Base-by-base conservation (phyloP, 768 basidiomycete genomes). In the Candolleomyces efflorescens region DNA sequence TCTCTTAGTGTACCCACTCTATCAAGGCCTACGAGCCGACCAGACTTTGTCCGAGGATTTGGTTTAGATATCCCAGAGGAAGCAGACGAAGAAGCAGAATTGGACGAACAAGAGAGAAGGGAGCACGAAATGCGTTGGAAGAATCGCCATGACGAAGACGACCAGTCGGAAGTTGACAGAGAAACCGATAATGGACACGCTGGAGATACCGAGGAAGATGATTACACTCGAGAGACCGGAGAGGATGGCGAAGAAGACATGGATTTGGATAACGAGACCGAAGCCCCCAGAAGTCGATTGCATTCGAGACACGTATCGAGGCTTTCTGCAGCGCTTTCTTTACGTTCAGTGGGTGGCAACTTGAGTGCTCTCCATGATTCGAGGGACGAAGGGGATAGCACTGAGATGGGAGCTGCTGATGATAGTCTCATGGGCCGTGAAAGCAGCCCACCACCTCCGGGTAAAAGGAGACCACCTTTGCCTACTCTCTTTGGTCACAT, bases 41-140 rank as follows among this genome's bases (percentile, higher is more conserved):
- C 87, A 4, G 90, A 94, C 69, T 94, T 92, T 66, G 71, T 73
- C 50, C 80, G 86, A 59, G 91, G 91, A 5, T 94, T 93, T 71
- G 90, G 91, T 11, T 66, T 94, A 56, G 90, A 93, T 60, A 82
- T 85, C 57, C 85, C 89, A 2, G 85, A 89, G 59, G 90, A 91
- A 65, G 85, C 81, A 38, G 89, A 90, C 62, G 81, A 81, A 43
- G 79, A 77, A 59, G 82, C 80, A 50, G 79, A 81, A 51, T 74
- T 68, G 17, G 68, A 65, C 45, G 59, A 65, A 3, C 68, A 68
- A 24, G 70, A 72, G 52, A 69, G 61, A 32, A 67, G 61, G 32
- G 80, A 79, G 45, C 83, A 87, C 60, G 77, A 76, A n/a, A 74
- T 53, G 36, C 32, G 51, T 1, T 72, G 59, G 80, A 81, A 55